These are phyloP conservation scores for Fusarium scirpi DNA, from an alignment of 2,329 filamentous ascomycete genomes.

Conservation along the genomic window DNA sequence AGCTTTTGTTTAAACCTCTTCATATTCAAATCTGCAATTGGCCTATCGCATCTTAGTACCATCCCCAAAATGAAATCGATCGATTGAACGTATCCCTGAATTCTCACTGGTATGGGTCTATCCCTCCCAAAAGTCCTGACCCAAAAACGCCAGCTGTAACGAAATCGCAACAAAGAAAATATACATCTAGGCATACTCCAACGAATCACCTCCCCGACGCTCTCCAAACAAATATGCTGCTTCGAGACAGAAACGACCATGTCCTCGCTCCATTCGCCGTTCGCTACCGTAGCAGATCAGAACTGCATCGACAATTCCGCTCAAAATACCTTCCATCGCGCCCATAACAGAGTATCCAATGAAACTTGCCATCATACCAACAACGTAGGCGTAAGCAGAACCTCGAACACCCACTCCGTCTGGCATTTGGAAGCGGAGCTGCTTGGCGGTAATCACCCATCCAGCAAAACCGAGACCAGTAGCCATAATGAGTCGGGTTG, in stretches of 20 bases:
- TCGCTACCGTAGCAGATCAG: slow-evolving; percentile 97
- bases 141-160: slow-evolving; percentile 34
- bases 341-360: slow-evolving; percentile 96
- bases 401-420: slow-evolving; percentile 72
- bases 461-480: slow-evolving; percentile 90
- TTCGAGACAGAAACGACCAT: slow-evolving; percentile 88
- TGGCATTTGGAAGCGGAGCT: slow-evolving; percentile 72
- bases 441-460: slow-evolving; percentile 94
- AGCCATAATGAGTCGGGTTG: slow-evolving; percentile 91
- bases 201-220: slow-evolving; percentile 51
- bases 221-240: slow-evolving; percentile 90
- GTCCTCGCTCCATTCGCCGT: slow-evolving; percentile 73
- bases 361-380: slow-evolving; percentile 90
- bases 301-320: slow-evolving; percentile 87
- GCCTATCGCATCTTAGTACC: not conserved
- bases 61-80: not conserved
- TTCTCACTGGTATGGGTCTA: slow-evolving; percentile 32
- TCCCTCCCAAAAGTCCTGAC: slow-evolving; percentile 15
- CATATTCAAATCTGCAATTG: slow-evolving; percentile 19
- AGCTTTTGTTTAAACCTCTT: not conserved
- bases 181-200: slow-evolving; percentile 45
- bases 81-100: slow-evolving; percentile 11
- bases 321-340: slow-evolving; percentile 88
- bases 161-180: slow-evolving; percentile 17
- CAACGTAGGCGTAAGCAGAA: slow-evolving; percentile 93